Evolutionary conservation across 495 filamentous ascomycete genomes (phyloP).

Genomic region (Niebla homalea): DNA sequence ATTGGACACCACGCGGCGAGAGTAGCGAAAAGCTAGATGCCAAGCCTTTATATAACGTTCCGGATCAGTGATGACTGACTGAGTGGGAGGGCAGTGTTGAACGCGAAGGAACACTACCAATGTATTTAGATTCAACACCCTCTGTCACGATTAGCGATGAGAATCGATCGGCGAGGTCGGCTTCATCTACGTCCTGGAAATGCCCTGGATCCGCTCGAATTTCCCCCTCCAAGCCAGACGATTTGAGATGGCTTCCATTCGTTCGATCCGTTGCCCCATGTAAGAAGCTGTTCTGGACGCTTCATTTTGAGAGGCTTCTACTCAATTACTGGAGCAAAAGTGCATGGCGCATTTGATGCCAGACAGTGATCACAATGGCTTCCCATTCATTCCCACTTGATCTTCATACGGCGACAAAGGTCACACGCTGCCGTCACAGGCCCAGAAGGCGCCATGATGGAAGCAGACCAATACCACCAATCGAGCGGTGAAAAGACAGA

Average conservation of each 20-base stretch:
- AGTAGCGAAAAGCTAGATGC: not conserved
- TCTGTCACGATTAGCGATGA: not conserved
- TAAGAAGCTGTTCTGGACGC: not conserved
- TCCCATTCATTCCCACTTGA: not conserved
- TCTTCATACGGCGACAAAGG: constrained; percentile 1
- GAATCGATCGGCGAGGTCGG: not conserved
- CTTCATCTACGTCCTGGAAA: not conserved
- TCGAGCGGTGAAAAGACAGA: too few species aligned
- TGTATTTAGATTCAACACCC: not conserved
- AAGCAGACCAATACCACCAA: too few species aligned
- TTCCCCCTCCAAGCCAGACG: not conserved
- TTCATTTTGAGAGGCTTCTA: not conserved
- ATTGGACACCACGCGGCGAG: not conserved
- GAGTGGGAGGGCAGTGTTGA: not conserved
- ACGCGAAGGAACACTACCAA: not conserved
- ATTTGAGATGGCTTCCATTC: not conserved
- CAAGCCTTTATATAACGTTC: not conserved
- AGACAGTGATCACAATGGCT: not conserved
- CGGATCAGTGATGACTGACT: not conserved
- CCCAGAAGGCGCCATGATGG: too few species aligned
- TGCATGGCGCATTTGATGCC: not conserved
- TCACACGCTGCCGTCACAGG: too few species aligned
- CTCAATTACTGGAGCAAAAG: not conserved
- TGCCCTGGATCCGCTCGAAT: not conserved
- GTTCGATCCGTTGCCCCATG: not conserved